Base-by-base conservation (phyloP, 2,329 filamentous ascomycete genomes). In the Fusarium sambucinum region DNA sequence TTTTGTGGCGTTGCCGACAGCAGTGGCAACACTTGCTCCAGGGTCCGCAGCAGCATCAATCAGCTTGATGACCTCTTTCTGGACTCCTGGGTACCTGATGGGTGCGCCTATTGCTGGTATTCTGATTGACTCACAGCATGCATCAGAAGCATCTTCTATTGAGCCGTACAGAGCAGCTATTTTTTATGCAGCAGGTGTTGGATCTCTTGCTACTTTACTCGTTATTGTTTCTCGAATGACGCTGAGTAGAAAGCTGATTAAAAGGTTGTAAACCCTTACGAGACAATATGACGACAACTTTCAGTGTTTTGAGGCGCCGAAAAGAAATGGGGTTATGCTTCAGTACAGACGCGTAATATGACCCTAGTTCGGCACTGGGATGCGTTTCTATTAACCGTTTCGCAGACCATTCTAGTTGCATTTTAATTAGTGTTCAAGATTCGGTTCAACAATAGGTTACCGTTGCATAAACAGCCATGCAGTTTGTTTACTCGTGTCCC, bases 1-100 rank as follows among this genome's bases (percentile, higher is more conserved):
- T 17, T 59, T 53, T 1, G 59, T 65, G 14, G 46, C 62, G 7
- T n/a, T 65, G 4, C 59, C 62, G 0, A 65, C 62, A 1, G 60
- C 60, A 25, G 60, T 64, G 16, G 59, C 54, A 2, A 29, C 35
- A 3, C 30, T 59, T 6, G 59, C 47, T 4, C 46, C 54, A 3
- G 60, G 47, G 5, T 52, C 46, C 5, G 60, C 60, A 3, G 38
- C 60, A 0, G 60, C 58, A 0, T 45, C 59, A 4, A 41, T 65
- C 0, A 59, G 53, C 3, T 17, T 65, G 4, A 47, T 65, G 30
- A 38, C 41, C 3, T 52, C 62, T 0, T 50, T 47, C 4, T 65
- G 62, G 59, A 46, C 59, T 4, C 62, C 62, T 0, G 60, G 62
- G 1, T 48, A 47, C 1, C 2, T 65, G 3, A 45, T 44, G 46